phyloP scores from a whole-genome alignment of 2,329 filamentous ascomycete species.

The Botrytis pseudocinerea region DNA sequence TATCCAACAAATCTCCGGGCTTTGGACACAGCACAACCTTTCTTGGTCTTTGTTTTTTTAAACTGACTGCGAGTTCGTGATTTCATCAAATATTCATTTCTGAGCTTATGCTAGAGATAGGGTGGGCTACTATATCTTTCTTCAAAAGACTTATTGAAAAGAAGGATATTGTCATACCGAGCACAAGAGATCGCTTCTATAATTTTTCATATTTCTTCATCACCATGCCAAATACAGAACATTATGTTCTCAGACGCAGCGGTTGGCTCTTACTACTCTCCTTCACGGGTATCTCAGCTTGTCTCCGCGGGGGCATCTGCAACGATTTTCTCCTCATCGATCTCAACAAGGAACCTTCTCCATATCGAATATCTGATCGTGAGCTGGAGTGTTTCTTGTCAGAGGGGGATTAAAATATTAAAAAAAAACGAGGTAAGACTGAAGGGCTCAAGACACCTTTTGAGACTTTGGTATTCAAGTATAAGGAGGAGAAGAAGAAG shows the following conservation, averaged over 20 bases:
- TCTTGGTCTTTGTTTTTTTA: not conserved
- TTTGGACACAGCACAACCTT: not conserved
- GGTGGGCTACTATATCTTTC: not conserved
- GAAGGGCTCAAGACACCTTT: not conserved
- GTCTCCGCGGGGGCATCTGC: not conserved
- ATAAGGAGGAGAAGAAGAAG: not conserved
- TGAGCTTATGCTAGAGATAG: not conserved
- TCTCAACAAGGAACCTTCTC: not conserved
- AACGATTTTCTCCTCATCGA: not conserved
- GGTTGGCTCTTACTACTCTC: constrained; percentile 14
- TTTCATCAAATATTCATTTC: not conserved
- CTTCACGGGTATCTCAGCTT: not conserved
- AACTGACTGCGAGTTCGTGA: not conserved
- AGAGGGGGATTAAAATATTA: not conserved
- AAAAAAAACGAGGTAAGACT: not conserved
- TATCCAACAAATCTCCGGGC: not conserved
- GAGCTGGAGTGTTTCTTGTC: not conserved
- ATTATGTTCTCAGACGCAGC: constrained; percentile 13
- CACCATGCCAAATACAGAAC: not conserved
- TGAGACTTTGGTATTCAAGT: not conserved
- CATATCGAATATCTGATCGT: not conserved
- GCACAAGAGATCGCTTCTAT: accelerated
- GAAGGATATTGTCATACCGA: not conserved
- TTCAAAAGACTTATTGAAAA: not conserved
- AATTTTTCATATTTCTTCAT: not conserved